These are phyloP conservation scores for Geotrichum bryndzae DNA, from an alignment of 1,139 yeast species.

Conservation along the genomic window DNA sequence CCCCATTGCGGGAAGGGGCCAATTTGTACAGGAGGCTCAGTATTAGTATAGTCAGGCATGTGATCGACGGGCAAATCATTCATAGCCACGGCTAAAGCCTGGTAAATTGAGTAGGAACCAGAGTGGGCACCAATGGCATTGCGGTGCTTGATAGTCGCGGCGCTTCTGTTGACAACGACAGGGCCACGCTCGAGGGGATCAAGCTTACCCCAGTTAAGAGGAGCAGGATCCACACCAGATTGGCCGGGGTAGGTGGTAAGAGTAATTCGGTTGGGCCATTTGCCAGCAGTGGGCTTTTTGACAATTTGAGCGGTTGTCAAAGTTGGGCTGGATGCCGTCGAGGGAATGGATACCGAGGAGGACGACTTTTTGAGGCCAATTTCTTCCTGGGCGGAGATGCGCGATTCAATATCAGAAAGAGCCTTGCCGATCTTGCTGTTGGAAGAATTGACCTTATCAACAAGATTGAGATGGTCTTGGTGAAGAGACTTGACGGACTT, in stretches of 20 bases:
- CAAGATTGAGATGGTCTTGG: conserved; percentile 17
- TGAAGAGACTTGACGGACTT: conserved; percentile 14
- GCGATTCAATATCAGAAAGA: conserved; percentile 12
- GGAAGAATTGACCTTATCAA: conserved; percentile 19
- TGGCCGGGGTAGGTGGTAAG: conserved; percentile 51
- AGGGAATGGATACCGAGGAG: neutral
- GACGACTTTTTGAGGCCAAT: neutral
- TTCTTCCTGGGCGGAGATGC: conserved; percentile 12
- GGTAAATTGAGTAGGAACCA: conserved; percentile 56
- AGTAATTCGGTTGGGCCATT: conserved; percentile 35
- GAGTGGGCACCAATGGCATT: conserved; percentile 58
- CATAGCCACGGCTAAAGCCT: conserved; percentile 54
- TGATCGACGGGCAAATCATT: conserved; percentile 47
- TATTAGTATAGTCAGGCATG: conserved; percentile 53
- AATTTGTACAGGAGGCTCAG: conserved; percentile 52
- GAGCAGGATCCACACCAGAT: conserved; percentile 43
- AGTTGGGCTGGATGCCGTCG: neutral
- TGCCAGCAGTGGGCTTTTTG: conserved; percentile 5
- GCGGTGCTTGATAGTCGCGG: conserved; percentile 35
- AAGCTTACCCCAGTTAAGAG: conserved; percentile 47
- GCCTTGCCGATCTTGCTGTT: conserved; percentile 15
- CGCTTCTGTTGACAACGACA: conserved; percentile 45
- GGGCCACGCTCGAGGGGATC: conserved; percentile 51
- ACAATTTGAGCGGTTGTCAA: neutral
- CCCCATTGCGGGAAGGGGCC: conserved; percentile 51